phyloP scores from a whole-genome alignment of 768 basidiomycete species.

The Lactarius vividus region DNA sequence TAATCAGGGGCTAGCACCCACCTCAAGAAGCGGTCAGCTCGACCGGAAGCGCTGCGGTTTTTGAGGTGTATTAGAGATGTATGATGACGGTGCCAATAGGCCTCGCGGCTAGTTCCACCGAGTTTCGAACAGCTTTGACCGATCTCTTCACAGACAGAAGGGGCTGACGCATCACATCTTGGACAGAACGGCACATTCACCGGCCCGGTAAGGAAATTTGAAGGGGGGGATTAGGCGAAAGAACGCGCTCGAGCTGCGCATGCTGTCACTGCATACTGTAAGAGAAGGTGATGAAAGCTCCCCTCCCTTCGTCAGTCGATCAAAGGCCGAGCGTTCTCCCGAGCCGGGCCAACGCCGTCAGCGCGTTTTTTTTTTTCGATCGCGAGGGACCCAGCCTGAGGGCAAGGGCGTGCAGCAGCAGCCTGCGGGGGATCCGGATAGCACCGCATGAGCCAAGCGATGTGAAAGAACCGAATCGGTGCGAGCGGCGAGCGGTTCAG shows the following conservation, averaged over 20 bases:
- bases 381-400: slow-evolving; percentile 1
- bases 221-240: not conserved
- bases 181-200: not conserved
- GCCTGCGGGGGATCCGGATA: not conserved
- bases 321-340: not conserved
- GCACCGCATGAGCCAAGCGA: not conserved
- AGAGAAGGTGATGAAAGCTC: not conserved
- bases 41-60: not conserved
- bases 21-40: not conserved
- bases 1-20: not conserved
- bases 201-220: not conserved
- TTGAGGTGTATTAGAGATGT: not conserved
- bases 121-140: not conserved
- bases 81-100: not conserved
- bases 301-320: not conserved
- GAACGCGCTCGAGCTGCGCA: not conserved
- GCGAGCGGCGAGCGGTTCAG: not conserved
- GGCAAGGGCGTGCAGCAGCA: not conserved
- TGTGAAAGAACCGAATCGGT: not conserved
- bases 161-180: not conserved
- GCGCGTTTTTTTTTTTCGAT: not conserved
- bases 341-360: not conserved
- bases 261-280: not conserved
- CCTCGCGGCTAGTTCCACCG: not conserved
- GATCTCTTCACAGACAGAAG: not conserved